Evolutionary conservation across 2,329 filamentous ascomycete species (phyloP).

Genomic region (Ophiosphaerella korrae): DNA sequence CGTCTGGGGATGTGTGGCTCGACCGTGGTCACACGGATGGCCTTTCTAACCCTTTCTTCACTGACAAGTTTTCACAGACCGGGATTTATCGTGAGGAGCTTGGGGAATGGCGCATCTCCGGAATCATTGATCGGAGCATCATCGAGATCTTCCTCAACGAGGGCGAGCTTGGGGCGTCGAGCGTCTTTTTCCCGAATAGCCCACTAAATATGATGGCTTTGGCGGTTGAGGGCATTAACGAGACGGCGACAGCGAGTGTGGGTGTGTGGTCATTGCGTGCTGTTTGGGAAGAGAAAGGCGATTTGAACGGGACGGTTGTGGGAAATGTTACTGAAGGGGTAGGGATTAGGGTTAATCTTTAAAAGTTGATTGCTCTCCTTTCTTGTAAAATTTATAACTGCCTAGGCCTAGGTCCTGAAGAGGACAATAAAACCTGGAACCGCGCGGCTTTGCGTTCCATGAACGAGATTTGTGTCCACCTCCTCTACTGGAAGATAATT

Average conservation of each 20-base stretch:
- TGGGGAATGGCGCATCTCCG: constrained; percentile 51
- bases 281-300: constrained; percentile 42
- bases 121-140: constrained; percentile 60
- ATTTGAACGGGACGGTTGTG: constrained; percentile 36
- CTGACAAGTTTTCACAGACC: constrained; percentile 56
- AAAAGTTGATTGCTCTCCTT: too few species aligned
- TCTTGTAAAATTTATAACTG: too few species aligned
- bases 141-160: constrained; percentile 62
- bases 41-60: constrained; percentile 62
- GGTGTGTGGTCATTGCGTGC: constrained; percentile 48
- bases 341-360: too few species aligned
- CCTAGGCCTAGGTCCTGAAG: too few species aligned
- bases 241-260: constrained; percentile 46
- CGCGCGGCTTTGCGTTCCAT: too few species aligned
- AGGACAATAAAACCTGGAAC: too few species aligned
- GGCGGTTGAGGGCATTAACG: constrained; percentile 40
- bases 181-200: constrained; percentile 57
- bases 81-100: constrained; percentile 26
- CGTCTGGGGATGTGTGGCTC: constrained; percentile 57
- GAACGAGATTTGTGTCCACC: too few species aligned
- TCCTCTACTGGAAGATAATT: too few species aligned
- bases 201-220: constrained; percentile 47
- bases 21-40: constrained; percentile 56
- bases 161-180: constrained; percentile 57
- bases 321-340: constrained; percentile 49